A percentile compares a stretch with the other conserved stretches of the same genome.
Evolutionary conservation across 306 rosid genomes (phyloP).

Genomic region (Pachyrhizus erosus): DNA sequence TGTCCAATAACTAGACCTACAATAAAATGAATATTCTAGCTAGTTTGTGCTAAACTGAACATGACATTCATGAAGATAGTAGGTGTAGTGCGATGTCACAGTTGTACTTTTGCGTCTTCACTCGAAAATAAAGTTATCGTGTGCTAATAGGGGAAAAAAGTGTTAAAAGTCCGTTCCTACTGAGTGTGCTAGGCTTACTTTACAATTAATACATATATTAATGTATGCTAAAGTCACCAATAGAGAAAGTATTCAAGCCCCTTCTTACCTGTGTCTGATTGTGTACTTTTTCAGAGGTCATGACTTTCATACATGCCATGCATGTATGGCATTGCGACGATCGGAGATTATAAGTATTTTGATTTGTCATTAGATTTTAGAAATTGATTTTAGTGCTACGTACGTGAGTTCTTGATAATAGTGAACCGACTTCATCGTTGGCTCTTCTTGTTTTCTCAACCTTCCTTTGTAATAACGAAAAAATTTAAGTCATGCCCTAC

Average conservation of each 20-base stretch:
- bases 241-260: not conserved
- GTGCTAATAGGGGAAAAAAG: conserved; percentile 32
- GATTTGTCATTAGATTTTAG: conserved; percentile 16
- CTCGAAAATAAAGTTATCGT: conserved; percentile 35
- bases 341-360: not conserved
- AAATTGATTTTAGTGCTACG: conserved; percentile 24
- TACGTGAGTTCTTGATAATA: conserved; percentile 30
- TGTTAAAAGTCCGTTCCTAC: conserved; percentile 32
- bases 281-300: conserved; percentile 30
- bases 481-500: not conserved
- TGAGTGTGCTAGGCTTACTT: conserved; percentile 34
- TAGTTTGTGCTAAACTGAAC: conserved; percentile 9
- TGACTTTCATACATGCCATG: conserved; percentile 9
- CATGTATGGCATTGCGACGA: conserved; percentile 25
- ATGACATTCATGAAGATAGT: conserved; percentile 21
- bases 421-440: conserved; percentile 37
- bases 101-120: conserved; percentile 54
- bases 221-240: conserved; percentile 34
- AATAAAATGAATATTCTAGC: not conserved
- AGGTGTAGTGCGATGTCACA: conserved; percentile 53
- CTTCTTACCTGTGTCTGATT: not conserved
- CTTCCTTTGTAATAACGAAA: conserved; percentile 14
- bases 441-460: conserved; percentile 34
- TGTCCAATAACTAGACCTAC: not conserved
- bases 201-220: conserved; percentile 27